Base-by-base conservation (phyloP, 352 stramenopile species). In the Globisporangium echinulatum region DNA sequence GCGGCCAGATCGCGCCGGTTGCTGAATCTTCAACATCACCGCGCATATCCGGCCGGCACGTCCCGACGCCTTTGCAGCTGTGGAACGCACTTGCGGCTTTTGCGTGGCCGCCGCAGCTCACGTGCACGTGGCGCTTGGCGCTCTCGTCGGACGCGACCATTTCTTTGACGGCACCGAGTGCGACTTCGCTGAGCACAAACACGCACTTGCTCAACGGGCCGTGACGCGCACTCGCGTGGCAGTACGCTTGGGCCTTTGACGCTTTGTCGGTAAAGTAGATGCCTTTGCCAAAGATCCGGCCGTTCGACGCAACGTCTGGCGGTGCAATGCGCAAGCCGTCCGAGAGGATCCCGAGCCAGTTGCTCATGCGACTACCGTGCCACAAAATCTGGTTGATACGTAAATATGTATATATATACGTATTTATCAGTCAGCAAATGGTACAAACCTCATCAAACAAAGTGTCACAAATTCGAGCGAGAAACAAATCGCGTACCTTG, bases 221-320 rank as follows among this genome's bases (percentile, higher is more conserved):
- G 42, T 75, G 72, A 17, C 61, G 61, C 36, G 69, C 73, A 10
- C 56, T 75, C 44, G 68, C 73, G 43, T 85, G 78, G 66, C 79
- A 90, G 43, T 89, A 90, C 38, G 70, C 68, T 63, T 86, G 75
- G 7, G 81, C 80, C 52, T 87, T 87, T 14, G 82, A 87, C 60
- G 87, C 79, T 66, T 90, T 91, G 61, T 96, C 88, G 10, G 87
- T 89, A 63, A 94, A 96, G 61, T 96, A 96, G 7, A 96, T 57
- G 33, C 88, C 87, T 52, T 88, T 89, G 40, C 86, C 87, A 57
- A 94, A 95, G 38, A 77, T 85, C 42, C 79, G 82, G 36, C 87
- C 88, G 52, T 88, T 88, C 44, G 69, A 80, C 5, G 77, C 71
- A 13, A 92, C 86, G 15, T 92, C 82, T 7, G 82, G 69, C 10